Base-by-base conservation (phyloP, 2,329 filamentous ascomycete species). In the Chaetomiaceae sp. region DNA sequence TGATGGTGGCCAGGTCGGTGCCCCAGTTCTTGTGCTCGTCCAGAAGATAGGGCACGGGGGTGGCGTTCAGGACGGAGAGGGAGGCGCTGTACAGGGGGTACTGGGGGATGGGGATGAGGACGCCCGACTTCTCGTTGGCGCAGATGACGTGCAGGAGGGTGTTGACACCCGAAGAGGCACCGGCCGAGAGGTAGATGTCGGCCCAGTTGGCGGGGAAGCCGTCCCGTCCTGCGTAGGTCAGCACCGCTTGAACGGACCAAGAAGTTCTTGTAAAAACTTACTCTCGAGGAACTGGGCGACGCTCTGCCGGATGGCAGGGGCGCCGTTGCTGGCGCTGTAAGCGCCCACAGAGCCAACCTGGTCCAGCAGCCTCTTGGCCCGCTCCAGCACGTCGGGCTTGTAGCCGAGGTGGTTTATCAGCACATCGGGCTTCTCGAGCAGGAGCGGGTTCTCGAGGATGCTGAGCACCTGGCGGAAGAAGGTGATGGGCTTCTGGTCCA, bases 401-500 rank as follows among this genome's bases (percentile, higher is more conserved):
- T 97, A 99, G 60, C 87, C 91, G 61, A 97, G 80, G 40, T 77
- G 71, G 53, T 84, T 81, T 67, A 85, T 74, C 59, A 97, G 75
- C n/a, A 87, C 85, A 61, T 92, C 82, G 69, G 90, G 84, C 64
- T 95, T 85, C 67, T 96, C 81, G 56, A 99, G 79, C 31, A 99
- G 78, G 53, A 78, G 70, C 1, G 94, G 94, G 76, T 97, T 91
- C 78, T 99, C 94, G 55, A 97, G 74, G 58, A 99, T 72, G 73
- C 90, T 95, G 66, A 94, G 81, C 25, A 99, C 94, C 75, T 99
- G 92, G 64, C 94, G 86, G 83, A 99, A 96, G 80, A 96, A 99
- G 63, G 94, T 99, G 66, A 99, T 92, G 66, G 94, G 94, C 79
- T 97, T 95, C 80, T 99, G 94, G 75, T 96, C 94, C 59, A 99